phyloP scores from a whole-genome alignment of 2,329 filamentous ascomycete species.

The Achaetomium macrosporum region DNA sequence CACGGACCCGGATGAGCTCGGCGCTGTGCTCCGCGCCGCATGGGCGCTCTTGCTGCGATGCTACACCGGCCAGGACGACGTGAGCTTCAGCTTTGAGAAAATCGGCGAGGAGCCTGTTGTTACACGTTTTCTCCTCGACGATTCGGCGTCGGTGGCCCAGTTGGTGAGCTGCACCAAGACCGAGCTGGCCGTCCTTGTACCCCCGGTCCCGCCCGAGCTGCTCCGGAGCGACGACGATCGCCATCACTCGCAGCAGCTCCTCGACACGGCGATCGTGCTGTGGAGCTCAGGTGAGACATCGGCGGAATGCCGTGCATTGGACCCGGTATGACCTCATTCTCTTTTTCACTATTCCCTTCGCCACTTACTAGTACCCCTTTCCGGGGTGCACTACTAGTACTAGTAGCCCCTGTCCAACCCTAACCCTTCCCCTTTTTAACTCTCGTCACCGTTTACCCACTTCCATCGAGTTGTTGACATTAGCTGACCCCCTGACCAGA shows the following conservation, averaged over 20 bases:
- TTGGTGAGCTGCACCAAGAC: constrained; percentile 8
- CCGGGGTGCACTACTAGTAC: too few relatives aligned
- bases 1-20: constrained; percentile 10
- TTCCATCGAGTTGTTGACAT: neutral
- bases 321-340: constrained; percentile 8
- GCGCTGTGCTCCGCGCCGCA: constrained; percentile 16
- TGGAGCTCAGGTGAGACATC: constrained; percentile 9
- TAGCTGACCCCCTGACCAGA: constrained; percentile 1
- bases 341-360: neutral
- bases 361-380: neutral
- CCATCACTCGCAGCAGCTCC: neutral
- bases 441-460: neutral
- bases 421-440: neutral
- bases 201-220: neutral
- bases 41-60: constrained; percentile 22
- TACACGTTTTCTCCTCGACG: constrained; percentile 13
- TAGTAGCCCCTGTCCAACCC: too few relatives aligned
- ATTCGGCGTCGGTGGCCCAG: constrained; percentile 3
- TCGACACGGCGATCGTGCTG: constrained; percentile 19
- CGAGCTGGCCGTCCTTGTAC: constrained; percentile 2
- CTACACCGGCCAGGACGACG: constrained; percentile 23
- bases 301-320: constrained; percentile 6
- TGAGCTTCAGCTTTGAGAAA: constrained; percentile 16
- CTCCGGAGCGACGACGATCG: neutral
- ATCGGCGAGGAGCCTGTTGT: constrained; percentile 3